A percentile compares a stretch with the other conserved stretches of the same genome.
Conservation (phyloP, 495 filamentous ascomycete species). For the Lophium mytilinum region DNA sequence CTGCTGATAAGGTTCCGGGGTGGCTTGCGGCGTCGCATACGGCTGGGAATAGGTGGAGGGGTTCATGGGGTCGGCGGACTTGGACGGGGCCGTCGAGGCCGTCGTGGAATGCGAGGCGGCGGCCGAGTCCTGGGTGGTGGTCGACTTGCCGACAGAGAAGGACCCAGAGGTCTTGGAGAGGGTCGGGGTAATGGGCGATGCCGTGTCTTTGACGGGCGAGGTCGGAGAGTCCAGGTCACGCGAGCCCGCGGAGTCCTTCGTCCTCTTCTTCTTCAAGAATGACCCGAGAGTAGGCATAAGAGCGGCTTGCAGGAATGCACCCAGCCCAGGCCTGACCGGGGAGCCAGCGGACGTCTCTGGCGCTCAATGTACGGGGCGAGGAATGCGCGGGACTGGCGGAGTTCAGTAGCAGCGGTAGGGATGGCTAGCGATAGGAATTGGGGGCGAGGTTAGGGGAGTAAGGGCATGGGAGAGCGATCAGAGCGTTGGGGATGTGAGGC, state of each 20-base stretch:
- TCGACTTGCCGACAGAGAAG: constrained; percentile 16
- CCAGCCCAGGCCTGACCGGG: constrained; percentile 16
- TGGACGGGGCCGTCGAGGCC: constrained; percentile 17
- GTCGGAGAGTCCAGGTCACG: constrained; percentile 31
- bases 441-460: neutral
- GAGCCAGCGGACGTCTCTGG: neutral
- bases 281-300: constrained; percentile 63
- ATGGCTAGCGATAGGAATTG: neutral
- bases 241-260: constrained; percentile 57
- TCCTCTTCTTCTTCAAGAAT: constrained; percentile 95
- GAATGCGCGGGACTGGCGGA: neutral
- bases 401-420: neutral
- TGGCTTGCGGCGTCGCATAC: constrained; percentile 29
- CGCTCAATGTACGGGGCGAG: neutral
- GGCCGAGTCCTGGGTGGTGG: constrained; percentile 9
- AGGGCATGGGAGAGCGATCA: neutral
- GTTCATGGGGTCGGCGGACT: constrained; percentile 28
- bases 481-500: neutral
- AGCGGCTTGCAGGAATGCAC: constrained; percentile 24
- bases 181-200: constrained; percentile 24
- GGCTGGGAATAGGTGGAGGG: constrained; percentile 30
- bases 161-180: constrained; percentile 58
- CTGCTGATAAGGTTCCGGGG: constrained; percentile 41
- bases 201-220: constrained; percentile 25
- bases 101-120: constrained; percentile 12